Conservation (phyloP, 768 basidiomycete genomes). For the Termitomyces heimii region DNA sequence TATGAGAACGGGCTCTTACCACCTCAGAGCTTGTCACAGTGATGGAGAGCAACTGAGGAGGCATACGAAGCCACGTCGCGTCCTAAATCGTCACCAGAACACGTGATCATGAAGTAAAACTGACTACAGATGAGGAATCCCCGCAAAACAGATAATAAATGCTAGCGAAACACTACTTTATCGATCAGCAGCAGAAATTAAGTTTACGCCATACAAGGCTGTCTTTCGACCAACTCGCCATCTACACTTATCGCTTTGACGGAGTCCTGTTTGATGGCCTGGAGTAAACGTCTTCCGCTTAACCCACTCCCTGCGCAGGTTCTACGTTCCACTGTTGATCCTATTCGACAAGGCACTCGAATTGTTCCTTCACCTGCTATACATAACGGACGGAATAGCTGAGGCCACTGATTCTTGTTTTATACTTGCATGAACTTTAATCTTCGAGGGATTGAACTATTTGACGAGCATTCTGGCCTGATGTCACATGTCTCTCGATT, state of each 20-base stretch:
- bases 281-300: slow-evolving; percentile 19
- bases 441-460: neutral
- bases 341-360: neutral
- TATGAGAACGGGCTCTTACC: too few species aligned
- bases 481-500: neutral
- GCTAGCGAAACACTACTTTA: neutral
- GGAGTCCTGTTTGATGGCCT: slow-evolving; percentile 36
- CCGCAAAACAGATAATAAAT: too few species aligned
- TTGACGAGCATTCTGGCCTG: neutral
- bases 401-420: slow-evolving; percentile 6
- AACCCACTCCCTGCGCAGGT: neutral
- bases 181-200: neutral
- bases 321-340: neutral
- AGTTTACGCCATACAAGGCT: neutral
- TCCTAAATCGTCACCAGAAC: too few species aligned
- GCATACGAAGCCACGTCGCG: too few species aligned
- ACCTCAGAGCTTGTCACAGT: too few species aligned
- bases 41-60: too few species aligned
- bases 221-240: slow-evolving; percentile 18
- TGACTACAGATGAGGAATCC: too few species aligned
- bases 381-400: neutral
- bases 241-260: slow-evolving; percentile 37
- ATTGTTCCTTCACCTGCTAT: neutral
- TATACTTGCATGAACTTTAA: neutral
- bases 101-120: too few species aligned